Base-by-base conservation (phyloP, 164 flowering plant genomes). In the Stephania cephalantha region DNA sequence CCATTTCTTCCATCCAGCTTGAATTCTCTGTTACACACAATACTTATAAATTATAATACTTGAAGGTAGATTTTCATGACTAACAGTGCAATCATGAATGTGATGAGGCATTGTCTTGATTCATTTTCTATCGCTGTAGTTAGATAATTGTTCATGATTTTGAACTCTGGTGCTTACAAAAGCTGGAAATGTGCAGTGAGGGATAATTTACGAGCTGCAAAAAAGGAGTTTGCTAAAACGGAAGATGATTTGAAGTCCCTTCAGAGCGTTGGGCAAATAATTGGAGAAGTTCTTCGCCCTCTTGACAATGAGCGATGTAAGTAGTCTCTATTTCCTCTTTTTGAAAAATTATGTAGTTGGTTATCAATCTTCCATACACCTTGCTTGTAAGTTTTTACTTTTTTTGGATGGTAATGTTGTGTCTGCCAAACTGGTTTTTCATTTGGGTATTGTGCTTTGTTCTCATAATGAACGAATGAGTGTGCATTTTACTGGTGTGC, bases 221-320 rank as follows among this genome's bases (percentile, higher is more conserved):
- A 89, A 74, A 93, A 92, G 79, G 98, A 95, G 75, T 93, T 86
- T 77, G 82, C 83, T 61, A 93, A 92, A 77, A 92, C 97, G 10
- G 98, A 93, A 83, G 97, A 92, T 87, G 98, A 92, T 82, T 82
- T 96, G 81, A 96, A 94, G 88, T 89, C 97, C 69, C 97, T 96
- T 72, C 98, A 96, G 77, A 91, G 97, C 75, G 97, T 94, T 81
- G 99, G 99, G 44, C 97, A 96, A 79, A 90, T 92, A 67, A 90
- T 96, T 44, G 98, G 97, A 50, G 98, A 94, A 87, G 98, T 94
- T 75, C 90, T 96, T 48, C 82, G 97, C 77, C 97, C 97, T 78
- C 90, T 96, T 71, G 99, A 96, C 74, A 90, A 91, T 79, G 99
- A 96, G 79, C 90, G 97, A 69, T 86, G 99, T 96, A 87, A 82